Evolutionary conservation across 305 asterid genomes (phyloP), one percentile per base, ranked within the genome.

Genomic region (Fraxinus sp.): DNA sequence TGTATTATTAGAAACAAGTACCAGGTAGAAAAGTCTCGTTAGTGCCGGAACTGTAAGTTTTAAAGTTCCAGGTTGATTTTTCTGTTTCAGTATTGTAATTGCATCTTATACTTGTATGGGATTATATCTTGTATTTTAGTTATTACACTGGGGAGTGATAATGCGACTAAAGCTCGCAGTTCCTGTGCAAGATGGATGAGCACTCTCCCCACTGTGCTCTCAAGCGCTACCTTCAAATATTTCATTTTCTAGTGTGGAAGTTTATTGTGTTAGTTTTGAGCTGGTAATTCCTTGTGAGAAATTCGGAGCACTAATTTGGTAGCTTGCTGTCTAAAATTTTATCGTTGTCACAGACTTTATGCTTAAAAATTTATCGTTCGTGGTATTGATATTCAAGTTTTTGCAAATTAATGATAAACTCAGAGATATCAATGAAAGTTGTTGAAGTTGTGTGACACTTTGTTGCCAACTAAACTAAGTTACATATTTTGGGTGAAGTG

Each of bases 1-100:
- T 90, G 90, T 92, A 89, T 73, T 92, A 92, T 82, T 90, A 90
- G 89, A 86, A 77, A 9, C 46, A 39, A 39, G n/a, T 46, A 13
- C 5, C n/a, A 46, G 55, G 14, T 46, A 13, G 55, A 46, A 46
- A 46, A 46, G 55, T 13, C 55, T 4, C n/a, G 55, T 11, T 41
- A 39, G 13, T 39, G 46, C 46, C 0, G 57, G 57, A 46, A 46
- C 57, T 46, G 57, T 35, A 11, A 46, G 57, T 46, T 46, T 49
- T 49, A 49, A 49, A 14, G 59, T 49, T 16, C 16, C 22, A 16
- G 20, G 20, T 49, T 49, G 59, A 18, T 49, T 49, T 49, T 4
- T 14, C 20, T 49, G 18, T 49, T 14, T 49, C 59, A 4, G 20
- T 14, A 49, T 49, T 13, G 7, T 70, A 33, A 37, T 82, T 72